Evolutionary conservation across 2,329 filamentous ascomycete genomes (phyloP).

Genomic region (Aspergillus awamori): DNA sequence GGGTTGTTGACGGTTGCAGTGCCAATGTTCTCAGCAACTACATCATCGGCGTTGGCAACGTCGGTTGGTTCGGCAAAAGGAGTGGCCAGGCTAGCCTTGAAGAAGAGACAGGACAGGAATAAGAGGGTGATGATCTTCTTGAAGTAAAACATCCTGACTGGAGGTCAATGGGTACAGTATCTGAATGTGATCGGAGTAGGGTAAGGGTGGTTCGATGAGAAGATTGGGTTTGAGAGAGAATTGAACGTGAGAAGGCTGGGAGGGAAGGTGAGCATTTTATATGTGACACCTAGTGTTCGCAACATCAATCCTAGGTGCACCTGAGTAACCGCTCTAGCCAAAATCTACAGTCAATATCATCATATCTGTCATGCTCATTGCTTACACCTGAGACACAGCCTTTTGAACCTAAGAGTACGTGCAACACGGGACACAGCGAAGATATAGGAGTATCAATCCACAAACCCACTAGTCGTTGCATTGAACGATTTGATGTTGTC

Average conservation of each 20-base stretch:
- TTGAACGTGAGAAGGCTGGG: not conserved
- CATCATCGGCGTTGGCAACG: not conserved
- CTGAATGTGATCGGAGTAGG: not conserved
- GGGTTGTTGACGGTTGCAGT: not conserved
- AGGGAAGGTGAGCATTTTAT: not conserved
- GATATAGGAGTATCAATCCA: not conserved
- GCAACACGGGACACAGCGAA: not conserved
- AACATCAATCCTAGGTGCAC: too few relatives aligned
- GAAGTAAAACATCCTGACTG: not conserved
- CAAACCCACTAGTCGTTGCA: too few relatives aligned
- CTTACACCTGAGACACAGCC: too few relatives aligned
- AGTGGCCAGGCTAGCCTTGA: not conserved
- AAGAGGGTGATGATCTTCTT: not conserved
- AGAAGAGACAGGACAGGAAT: not conserved
- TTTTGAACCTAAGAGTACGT: not conserved
- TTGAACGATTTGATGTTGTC: too few relatives aligned
- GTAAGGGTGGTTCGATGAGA: too few relatives aligned
- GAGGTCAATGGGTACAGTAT: too few relatives aligned
- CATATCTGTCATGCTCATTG: not conserved
- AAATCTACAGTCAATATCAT: not conserved
- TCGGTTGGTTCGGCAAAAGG: not conserved
- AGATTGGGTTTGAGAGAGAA: not conserved
- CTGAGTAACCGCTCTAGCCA: not conserved
- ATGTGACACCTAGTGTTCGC: too few relatives aligned
- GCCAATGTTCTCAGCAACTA: not conserved